A percentile compares a stretch with the other conserved stretches of the same genome.
Conservation (phyloP, 1,284 basidiomycete genomes). For the Fomitopsis betulina region DNA sequence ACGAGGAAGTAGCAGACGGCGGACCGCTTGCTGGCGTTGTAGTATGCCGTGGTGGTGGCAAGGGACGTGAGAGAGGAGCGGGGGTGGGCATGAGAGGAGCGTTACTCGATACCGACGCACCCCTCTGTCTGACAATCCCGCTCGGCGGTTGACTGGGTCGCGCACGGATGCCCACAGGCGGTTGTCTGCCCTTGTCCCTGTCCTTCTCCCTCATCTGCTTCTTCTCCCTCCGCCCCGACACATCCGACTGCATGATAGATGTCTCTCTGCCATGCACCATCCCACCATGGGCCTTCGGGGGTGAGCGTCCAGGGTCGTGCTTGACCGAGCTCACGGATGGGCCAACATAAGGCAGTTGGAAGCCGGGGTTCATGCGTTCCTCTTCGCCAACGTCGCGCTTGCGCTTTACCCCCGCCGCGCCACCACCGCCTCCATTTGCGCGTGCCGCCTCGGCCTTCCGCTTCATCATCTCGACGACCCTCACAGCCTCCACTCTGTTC, state of each 20-base stretch:
- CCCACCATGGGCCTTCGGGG: conserved; percentile 3
- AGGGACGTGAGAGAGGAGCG: neutral
- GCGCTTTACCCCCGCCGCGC: conserved; percentile 40
- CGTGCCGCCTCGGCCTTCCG: conserved; percentile 40
- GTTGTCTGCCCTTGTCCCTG: conserved; percentile 11
- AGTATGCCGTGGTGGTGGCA: neutral
- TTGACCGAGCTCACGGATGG: conserved; percentile 30
- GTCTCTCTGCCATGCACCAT: neutral
- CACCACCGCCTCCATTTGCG: conserved; percentile 12
- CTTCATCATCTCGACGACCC: conserved; percentile 45
- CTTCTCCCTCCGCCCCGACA: conserved; percentile 16
- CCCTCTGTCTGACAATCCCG: conserved; percentile 16
- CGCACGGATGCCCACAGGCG: conserved; percentile 22
- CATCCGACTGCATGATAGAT: conserved; percentile 12
- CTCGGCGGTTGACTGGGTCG: conserved; percentile 18
- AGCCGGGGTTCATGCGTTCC: conserved; percentile 30
- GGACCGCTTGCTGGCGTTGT: neutral
- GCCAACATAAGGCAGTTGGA: conserved; percentile 46
- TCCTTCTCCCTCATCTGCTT: conserved; percentile 17
- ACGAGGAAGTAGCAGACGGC: conserved; percentile 10
- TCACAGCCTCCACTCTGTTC: conserved; percentile 33
- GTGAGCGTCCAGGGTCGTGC: conserved; percentile 13
- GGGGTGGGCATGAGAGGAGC: conserved; percentile 3
- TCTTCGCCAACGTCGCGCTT: conserved; percentile 46
- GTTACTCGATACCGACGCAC: conserved; percentile 16